Conservation (phyloP, 495 filamentous ascomycete species). For the Arthonia radiata region DNA sequence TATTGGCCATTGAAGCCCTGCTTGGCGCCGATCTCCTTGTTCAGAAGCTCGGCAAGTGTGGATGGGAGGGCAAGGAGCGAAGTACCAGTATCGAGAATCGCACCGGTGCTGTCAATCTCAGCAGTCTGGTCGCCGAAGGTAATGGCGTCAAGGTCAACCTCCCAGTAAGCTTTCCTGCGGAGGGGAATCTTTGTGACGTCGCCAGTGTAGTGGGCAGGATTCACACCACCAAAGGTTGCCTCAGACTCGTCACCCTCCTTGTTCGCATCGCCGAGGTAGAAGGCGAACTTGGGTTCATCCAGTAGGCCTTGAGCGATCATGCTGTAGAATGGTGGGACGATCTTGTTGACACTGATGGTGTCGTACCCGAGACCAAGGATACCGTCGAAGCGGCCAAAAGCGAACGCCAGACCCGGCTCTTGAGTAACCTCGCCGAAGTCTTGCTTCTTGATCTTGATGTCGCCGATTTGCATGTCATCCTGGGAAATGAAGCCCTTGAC, state of each 20-base stretch:
- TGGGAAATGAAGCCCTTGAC: conserved; percentile 84
- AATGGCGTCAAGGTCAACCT: conserved; percentile 86
- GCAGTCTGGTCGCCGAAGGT: conserved; percentile 61
- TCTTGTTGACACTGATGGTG: conserved; percentile 85
- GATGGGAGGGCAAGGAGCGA: conserved; percentile 89
- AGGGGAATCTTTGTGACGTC: conserved; percentile 82
- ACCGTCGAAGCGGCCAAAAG: conserved; percentile 94
- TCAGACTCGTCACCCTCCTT: conserved; percentile 56
- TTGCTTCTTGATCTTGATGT: conserved; percentile 64
- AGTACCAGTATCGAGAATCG: conserved; percentile 95
- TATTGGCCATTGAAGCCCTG: conserved; percentile 93
- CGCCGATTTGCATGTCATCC: conserved; percentile 67
- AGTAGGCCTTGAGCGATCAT: conserved; percentile 73
- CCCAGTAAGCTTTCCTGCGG: conserved; percentile 98
- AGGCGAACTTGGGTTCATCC: conserved; percentile 85
- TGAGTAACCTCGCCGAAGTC: conserved; percentile 85
- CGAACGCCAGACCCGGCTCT: conserved; percentile 91
- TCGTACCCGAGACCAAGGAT: conserved; percentile 91
- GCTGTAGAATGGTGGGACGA: conserved; percentile 87
- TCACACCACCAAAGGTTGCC: conserved; percentile 76
- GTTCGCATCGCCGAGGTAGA: conserved; percentile 68
- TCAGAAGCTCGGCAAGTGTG: conserved; percentile 86
- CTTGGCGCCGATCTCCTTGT: conserved; percentile 93
- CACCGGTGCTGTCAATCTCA: conserved; percentile 77
- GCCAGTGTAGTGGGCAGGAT: conserved; percentile 66